These are phyloP conservation scores for Xylaria sp. DNA, from an alignment of 2,329 filamentous ascomycete species.

Conservation along the genomic window DNA sequence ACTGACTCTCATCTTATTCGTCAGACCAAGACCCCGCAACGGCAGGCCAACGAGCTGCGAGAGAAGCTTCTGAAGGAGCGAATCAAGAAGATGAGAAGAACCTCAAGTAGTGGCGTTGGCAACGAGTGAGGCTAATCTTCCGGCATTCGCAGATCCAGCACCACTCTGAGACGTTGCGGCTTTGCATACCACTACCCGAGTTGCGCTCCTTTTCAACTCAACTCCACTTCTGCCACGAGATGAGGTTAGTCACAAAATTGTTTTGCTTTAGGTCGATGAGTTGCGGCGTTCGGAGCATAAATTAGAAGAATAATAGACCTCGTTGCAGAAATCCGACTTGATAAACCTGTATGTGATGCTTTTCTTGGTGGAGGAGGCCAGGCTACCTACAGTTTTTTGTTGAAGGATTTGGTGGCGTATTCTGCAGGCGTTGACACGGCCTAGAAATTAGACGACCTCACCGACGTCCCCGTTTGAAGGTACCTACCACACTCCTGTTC, in stretches of 20 bases:
- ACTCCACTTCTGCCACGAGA: slow-evolving; percentile 16
- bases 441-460: not conserved
- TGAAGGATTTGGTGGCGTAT: not conserved
- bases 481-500: not conserved
- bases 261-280: slow-evolving; percentile 19
- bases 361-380: not conserved
- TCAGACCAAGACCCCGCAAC: slow-evolving; percentile 43
- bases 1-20: slow-evolving; percentile 40
- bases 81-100: slow-evolving; percentile 58
- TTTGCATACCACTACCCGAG: slow-evolving; percentile 11
- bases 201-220: no score
- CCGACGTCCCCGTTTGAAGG: not conserved
- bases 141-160: slow-evolving; percentile 40
- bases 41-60: slow-evolving; percentile 48
- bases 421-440: not conserved
- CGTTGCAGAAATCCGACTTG: slow-evolving; percentile 1
- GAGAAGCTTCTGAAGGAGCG: slow-evolving; percentile 56
- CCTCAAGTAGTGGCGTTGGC: slow-evolving; percentile 46
- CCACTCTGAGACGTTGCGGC: slow-evolving; percentile 12
- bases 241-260: slow-evolving; percentile 31
- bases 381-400: not conserved
- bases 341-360: slow-evolving; percentile 5
- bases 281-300: slow-evolving; percentile 15
- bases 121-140: slow-evolving; percentile 51
- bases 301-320: slow-evolving; percentile 19